Conservation (phyloP, 768 basidiomycete species). For the Wakefieldia striispora region DNA sequence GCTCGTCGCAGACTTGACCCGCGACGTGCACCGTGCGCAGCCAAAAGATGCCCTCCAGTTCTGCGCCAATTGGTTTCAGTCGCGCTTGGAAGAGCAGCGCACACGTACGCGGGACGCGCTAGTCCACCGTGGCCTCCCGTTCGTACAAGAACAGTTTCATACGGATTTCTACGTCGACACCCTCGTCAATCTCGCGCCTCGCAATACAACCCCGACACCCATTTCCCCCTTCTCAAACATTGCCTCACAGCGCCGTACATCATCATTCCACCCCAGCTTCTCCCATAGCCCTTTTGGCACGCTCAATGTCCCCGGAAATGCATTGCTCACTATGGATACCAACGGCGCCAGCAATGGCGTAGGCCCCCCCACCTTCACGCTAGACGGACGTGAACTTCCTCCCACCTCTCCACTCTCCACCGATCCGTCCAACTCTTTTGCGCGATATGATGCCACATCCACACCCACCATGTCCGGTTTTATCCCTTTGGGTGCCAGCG, state of each 20-base stretch:
- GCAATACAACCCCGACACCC: constrained; percentile 36
- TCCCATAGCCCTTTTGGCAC: constrained; percentile 74
- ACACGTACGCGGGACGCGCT: constrained; percentile 63
- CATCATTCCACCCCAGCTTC: constrained; percentile 48
- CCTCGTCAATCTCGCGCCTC: constrained; percentile 35
- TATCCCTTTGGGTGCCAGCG: constrained; percentile 44
- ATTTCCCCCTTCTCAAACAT: constrained; percentile 59
- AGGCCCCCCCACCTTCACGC: constrained; percentile 55
- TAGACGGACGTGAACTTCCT: constrained; percentile 56
- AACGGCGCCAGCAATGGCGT: constrained; percentile 24
- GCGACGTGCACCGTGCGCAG: constrained; percentile 81
- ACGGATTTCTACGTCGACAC: constrained; percentile 58
- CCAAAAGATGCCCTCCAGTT: constrained; percentile 91
- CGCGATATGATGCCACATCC: constrained; percentile 45
- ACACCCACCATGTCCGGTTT: constrained; percentile 45
- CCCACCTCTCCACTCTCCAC: constrained; percentile 60
- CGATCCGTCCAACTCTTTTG: constrained; percentile 44
- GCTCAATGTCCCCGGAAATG: constrained; percentile 79
- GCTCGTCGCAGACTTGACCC: constrained; percentile 81
- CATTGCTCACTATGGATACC: constrained; percentile 55
- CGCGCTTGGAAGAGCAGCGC: constrained; percentile 81
- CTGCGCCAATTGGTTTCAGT: constrained; percentile 93
- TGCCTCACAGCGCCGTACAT: constrained; percentile 48
- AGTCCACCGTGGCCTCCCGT: constrained; percentile 48
- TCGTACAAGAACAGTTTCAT: constrained; percentile 51